A percentile compares a stretch with the other conserved stretches of the same genome.
Conservation (phyloP, 148 eudicot genomes). For the Nyssa sinensis region DNA sequence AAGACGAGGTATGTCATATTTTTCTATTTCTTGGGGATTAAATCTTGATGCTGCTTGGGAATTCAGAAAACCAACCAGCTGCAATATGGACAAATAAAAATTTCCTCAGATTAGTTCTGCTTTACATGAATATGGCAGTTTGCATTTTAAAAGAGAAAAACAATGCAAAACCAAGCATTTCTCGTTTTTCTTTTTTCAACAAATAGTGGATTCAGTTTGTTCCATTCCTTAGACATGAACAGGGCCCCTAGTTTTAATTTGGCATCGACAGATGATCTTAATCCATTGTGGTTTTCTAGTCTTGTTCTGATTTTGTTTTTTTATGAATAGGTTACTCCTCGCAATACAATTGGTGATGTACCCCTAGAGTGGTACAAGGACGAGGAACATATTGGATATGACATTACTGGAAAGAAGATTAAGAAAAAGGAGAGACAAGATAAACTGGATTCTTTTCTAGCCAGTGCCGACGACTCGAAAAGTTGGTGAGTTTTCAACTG, state of each 20-base stretch:
- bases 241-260: neutral
- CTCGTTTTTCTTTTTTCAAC: neutral
- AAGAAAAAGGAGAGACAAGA: conserved; percentile 80
- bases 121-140: neutral
- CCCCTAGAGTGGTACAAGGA: conserved; percentile 90
- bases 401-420: conserved; percentile 77
- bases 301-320: conserved; percentile 12
- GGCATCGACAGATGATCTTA: neutral
- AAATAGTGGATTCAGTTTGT: no score
- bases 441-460: conserved; percentile 63
- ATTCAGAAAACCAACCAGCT: neutral
- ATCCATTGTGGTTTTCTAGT: neutral
- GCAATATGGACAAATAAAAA: no score
- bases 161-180: neutral
- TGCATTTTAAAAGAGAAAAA: conserved; percentile 2
- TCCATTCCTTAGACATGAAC: neutral
- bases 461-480: conserved; percentile 67
- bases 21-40: no score
- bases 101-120: no score
- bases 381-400: conserved; percentile 95
- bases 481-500: conserved; percentile 59
- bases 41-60: neutral
- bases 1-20: conserved; percentile 70
- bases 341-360: conserved; percentile 91
- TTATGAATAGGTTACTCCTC: conserved; percentile 78